Evolutionary conservation across 495 filamentous ascomycete species (phyloP).

Genomic region (Penicillium subrubescens): DNA sequence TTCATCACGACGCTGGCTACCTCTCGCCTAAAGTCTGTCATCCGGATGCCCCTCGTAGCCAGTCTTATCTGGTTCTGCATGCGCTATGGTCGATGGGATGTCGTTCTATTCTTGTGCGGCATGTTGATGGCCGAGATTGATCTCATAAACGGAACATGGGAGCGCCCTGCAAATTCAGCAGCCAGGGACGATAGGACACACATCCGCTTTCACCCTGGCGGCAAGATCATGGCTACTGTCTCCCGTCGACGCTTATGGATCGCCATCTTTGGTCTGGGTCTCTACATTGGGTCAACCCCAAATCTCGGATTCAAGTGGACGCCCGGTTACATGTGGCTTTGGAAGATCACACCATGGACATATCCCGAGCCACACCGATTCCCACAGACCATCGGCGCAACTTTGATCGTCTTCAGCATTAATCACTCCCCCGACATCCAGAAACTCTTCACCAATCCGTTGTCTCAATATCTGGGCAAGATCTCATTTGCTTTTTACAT

Average conservation of each 20-base stretch:
- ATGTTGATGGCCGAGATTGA: constrained; percentile 62
- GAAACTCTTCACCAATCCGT: constrained; percentile 52
- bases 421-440: constrained; percentile 56
- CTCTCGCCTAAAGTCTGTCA: constrained; percentile 46
- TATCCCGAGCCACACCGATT: constrained; percentile 49
- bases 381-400: constrained; percentile 53
- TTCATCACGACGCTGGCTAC: constrained; percentile 62
- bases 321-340: constrained; percentile 48
- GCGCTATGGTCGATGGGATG: constrained; percentile 59
- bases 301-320: constrained; percentile 49
- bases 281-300: constrained; percentile 47
- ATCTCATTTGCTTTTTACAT: constrained; percentile 68
- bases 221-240: constrained; percentile 39
- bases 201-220: constrained; percentile 23
- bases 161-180: constrained; percentile 18
- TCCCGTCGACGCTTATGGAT: constrained; percentile 58
- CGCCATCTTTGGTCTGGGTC: constrained; percentile 43
- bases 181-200: constrained; percentile 22
- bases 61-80: constrained; percentile 57
- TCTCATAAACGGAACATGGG: constrained; percentile 51
- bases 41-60: constrained; percentile 50
- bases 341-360: constrained; percentile 41
- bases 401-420: constrained; percentile 56
- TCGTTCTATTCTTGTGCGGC: constrained; percentile 60
- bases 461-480: constrained; percentile 64